Evolutionary conservation across 2,329 filamentous ascomycete genomes (phyloP).

Genomic region (Talaromyces sp.): DNA sequence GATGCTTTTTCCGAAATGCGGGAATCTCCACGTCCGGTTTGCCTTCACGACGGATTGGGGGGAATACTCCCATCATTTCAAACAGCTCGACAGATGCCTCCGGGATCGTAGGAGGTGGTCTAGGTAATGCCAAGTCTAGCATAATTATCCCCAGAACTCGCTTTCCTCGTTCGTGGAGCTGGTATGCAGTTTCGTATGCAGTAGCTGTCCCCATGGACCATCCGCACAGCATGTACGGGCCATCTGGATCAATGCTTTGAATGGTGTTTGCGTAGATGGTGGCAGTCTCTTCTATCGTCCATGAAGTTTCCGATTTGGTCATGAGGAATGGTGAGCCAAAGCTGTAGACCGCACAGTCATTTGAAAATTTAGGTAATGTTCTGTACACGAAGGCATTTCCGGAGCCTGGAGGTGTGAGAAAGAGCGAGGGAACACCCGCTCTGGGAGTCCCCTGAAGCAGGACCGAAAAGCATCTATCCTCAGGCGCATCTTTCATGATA

Average conservation of each 20-base stretch:
- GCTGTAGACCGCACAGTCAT: slow-evolving; percentile 1
- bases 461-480: slow-evolving; percentile 1
- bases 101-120: slow-evolving; percentile 1
- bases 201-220: slow-evolving; percentile 5
- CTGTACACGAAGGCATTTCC: slow-evolving; percentile 1
- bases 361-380: slow-evolving; percentile 8
- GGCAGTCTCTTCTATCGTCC: slow-evolving; percentile 4
- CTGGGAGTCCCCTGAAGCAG: slow-evolving; percentile 1
- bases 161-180: background rate
- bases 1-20: background rate
- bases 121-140: slow-evolving; percentile 4
- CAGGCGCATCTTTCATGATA: background rate
- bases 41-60: background rate
- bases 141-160: background rate
- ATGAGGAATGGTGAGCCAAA: slow-evolving; percentile 1
- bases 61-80: background rate
- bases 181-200: slow-evolving; percentile 4
- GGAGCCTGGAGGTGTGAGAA: slow-evolving; percentile 5
- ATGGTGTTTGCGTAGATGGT: slow-evolving; percentile 3
- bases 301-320: slow-evolving; percentile 3
- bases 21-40: slow-evolving; percentile 5
- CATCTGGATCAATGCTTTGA: background rate
- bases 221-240: background rate
- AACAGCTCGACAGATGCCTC: slow-evolving; percentile 1
- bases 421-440: slow-evolving; percentile 1